Percentiles rank a stretch among this genome's conserved stretches.
These are phyloP conservation scores for Coemansia sp. DNA, from an alignment of 192 early-diverging fungal species.

Conservation along the genomic window DNA sequence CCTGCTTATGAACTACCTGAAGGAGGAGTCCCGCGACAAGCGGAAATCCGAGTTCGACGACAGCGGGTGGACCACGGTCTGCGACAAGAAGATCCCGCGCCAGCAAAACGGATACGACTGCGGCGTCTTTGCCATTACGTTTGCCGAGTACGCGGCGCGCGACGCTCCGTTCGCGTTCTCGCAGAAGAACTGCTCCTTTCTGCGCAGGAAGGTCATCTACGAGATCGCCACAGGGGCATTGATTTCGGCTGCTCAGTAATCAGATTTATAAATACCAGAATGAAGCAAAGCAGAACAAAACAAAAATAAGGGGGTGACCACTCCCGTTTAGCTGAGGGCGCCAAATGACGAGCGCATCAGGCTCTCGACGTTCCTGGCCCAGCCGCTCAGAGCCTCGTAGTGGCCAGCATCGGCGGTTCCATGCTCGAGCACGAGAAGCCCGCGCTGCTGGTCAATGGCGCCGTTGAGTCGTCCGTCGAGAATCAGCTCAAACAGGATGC, in stretches of 20 bases:
- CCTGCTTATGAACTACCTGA: constrained; percentile 63
- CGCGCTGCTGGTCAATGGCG: constrained; percentile 87
- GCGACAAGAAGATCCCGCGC: constrained; percentile 72
- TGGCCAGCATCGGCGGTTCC: constrained; percentile 37
- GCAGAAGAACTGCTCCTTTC: constrained; percentile 69
- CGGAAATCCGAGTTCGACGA: constrained; percentile 61
- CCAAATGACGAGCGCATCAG: constrained; percentile 24
- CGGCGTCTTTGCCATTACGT: constrained; percentile 89
- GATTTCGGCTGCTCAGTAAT: neutral
- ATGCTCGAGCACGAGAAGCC: constrained; percentile 27
- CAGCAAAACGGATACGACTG: constrained; percentile 93
- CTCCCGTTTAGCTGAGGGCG: constrained; percentile 2
- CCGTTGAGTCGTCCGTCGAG: constrained; percentile 84
- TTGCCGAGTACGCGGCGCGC: constrained; percentile 76
- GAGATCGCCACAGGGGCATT: constrained; percentile 67
- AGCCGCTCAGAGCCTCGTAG: constrained; percentile 37
- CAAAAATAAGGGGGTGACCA: constrained; percentile 2
- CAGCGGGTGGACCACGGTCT: constrained; percentile 65
- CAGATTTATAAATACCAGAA: too few relatives aligned
- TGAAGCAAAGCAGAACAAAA: neutral
- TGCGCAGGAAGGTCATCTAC: constrained; percentile 72
- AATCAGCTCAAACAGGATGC: constrained; percentile 83
- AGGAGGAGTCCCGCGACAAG: constrained; percentile 75
- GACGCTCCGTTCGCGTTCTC: constrained; percentile 66
- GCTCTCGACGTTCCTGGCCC: constrained; percentile 30